Percentiles rank a stretch among this genome's conserved stretches.
Evolutionary conservation across 371 early-diverging fungal species (phyloP).

Genomic region (Lichtheimia hyalospora): DNA sequence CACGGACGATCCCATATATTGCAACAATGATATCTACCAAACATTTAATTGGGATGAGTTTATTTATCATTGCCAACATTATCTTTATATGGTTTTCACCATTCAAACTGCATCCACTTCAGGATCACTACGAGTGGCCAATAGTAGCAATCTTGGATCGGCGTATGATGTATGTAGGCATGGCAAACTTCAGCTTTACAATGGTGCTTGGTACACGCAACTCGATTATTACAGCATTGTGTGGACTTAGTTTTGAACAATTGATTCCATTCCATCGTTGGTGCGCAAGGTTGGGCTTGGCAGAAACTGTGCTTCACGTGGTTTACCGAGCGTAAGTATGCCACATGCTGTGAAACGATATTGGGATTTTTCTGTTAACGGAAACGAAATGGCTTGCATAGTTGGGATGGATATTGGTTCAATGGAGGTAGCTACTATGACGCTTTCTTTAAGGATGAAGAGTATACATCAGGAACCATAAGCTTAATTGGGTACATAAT

Average conservation of each 20-base stretch:
- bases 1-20: slow-evolving; percentile 33
- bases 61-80: slow-evolving; percentile 34
- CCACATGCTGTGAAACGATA: no score
- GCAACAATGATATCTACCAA: slow-evolving; percentile 41
- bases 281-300: slow-evolving; percentile 38
- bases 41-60: slow-evolving; percentile 29
- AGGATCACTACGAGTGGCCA: slow-evolving; percentile 6
- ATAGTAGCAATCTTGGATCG: slow-evolving; percentile 32
- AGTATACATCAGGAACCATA: slow-evolving; percentile 37
- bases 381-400: neutral
- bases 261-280: slow-evolving; percentile 47
- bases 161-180: slow-evolving; percentile 38
- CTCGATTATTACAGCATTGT: slow-evolving; percentile 33
- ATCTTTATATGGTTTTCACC: slow-evolving; percentile 34
- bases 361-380: neutral
- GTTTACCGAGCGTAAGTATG: slow-evolving; percentile 38
- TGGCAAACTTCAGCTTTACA: slow-evolving; percentile 44
- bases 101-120: slow-evolving; percentile 14
- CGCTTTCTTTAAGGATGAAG: slow-evolving; percentile 26
- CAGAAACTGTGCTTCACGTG: slow-evolving; percentile 37
- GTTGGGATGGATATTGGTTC: neutral
- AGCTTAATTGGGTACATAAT: slow-evolving; percentile 33
- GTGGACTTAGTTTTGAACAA: slow-evolving; percentile 41
- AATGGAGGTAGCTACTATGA: slow-evolving; percentile 1
- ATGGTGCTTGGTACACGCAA: slow-evolving; percentile 43